Evolutionary conservation across 257 asterid species (phyloP), one percentile per base, ranked within the genome.

Genomic region (Salvia miltiorrhiza): DNA sequence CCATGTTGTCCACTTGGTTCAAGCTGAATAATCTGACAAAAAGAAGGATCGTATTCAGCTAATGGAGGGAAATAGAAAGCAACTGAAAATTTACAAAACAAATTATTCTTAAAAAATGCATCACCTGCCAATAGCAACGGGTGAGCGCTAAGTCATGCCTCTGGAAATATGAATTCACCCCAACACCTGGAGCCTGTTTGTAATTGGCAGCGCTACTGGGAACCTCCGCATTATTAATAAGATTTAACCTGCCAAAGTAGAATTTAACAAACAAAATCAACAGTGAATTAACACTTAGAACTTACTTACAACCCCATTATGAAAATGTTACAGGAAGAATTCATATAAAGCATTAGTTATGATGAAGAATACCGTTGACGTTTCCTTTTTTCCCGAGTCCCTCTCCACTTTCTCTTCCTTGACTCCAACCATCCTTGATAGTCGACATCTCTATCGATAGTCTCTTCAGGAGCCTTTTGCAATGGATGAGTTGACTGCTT

Each of bases 341-440:
- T 14, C 41, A 12, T 21, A 54, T 37, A 26, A 76, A 57, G 16
- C 58, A 63, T 52, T 40, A 43, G 43, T 50, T 69, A 63, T 9
- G 55, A 65, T 43, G 44, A 68, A 19, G 19, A 73, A 57, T 81
- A 93, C 99, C 97, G 85, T 69, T 82, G 93, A n/a, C 99, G 88
- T 75, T 94, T 94, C 78, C 96, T 89, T 63, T 77, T 85, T 54
- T 94, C 96, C 41, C 90, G 85, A 67, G 82, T 77, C 74, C 86
- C 91, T 81, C 82, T 87, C 97, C 97, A 94, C 84, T 89, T 94
- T 76, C 99, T 84, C 91, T 94, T 94, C 83, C 81, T 90, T 66
- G 79, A 76, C 73, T 94, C 90, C 75, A 94, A 87, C 99, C 99
- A 94, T 74, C 96, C 99, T 69, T 81, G 88, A 86, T 91, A 94